phyloP scores from a whole-genome alignment of 2,329 filamentous ascomycete species.

The Diatrype stigma region DNA sequence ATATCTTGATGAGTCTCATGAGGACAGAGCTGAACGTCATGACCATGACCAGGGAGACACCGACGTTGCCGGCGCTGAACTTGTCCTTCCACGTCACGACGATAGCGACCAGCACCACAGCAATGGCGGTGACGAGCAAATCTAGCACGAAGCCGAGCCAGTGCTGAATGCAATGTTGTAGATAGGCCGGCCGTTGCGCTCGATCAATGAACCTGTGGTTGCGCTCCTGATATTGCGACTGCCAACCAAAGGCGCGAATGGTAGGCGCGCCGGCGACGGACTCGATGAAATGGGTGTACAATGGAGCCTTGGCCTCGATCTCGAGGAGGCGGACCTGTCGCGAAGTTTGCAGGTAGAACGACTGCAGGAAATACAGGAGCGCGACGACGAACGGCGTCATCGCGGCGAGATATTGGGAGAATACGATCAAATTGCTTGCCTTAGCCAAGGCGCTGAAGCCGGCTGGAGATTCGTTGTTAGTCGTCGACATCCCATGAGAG shows the following conservation, averaged over 20 bases:
- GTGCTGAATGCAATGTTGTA: constrained; percentile 10
- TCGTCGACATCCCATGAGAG: background rate
- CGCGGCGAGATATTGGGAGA: background rate
- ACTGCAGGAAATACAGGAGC: constrained; percentile 1
- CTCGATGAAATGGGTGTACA: constrained; percentile 10
- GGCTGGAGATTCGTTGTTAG: background rate
- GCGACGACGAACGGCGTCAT: background rate
- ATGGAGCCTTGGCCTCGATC: constrained; percentile 5
- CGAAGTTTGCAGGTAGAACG: constrained; percentile 7
- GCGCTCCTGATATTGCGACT: constrained; percentile 1
- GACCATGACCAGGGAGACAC: constrained; percentile 18
- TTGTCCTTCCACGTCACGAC: constrained; percentile 9
- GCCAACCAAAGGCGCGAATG: constrained; percentile 10
- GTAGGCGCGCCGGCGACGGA: constrained; percentile 4
- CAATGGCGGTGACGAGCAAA: constrained; percentile 9
- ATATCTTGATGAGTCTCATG: constrained; percentile 16
- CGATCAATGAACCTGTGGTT: constrained; percentile 5
- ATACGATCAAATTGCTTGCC: background rate
- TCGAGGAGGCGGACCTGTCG: constrained; percentile 8
- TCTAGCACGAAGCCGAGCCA: constrained; percentile 13
- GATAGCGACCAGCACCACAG: constrained; percentile 19
- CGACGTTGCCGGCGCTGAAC: constrained; percentile 7
- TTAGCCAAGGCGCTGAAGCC: background rate
- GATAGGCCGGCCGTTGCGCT: constrained; percentile 6
- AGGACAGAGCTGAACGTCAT: constrained; percentile 14